Base-by-base conservation (phyloP, 2,329 filamentous ascomycete genomes). In the Penicillium sp. region DNA sequence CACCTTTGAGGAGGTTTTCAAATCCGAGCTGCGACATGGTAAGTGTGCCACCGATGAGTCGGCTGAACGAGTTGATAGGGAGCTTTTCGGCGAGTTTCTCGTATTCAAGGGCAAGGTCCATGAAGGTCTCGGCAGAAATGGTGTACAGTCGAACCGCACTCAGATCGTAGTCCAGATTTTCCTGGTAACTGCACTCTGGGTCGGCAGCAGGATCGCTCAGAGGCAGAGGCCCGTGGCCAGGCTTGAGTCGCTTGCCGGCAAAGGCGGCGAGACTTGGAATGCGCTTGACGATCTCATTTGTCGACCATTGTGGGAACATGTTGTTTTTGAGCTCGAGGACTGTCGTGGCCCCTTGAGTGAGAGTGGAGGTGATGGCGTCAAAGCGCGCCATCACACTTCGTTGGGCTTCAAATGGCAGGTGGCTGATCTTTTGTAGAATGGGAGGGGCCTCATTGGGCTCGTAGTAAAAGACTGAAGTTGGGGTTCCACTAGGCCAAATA, bases 401-500 rank as follows among this genome's bases (percentile, higher is more conserved):
- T n/a, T 58, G 57, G 42, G 62, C 50, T 14, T 43, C 13, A 0
- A 42, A 24, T 2, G 61, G 58, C 21, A 68, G 57, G 4, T 62
- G 34, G 18, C 52, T 36, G 11, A 70, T 42, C 13, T 63, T 59
- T 14, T 61, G 52, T 13, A 67, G 24, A 14, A 63, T 53, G 2
- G 58, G 54, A 7, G 67, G 62, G 31, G 70, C 62, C 16, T 64
- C 39, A 47, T 74, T 59, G 3, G 70, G 58, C 54, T 71, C 70
- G 45, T 75, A 71, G 57, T 72, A 72, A 9, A 74, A 49, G 11
- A 75, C 55, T 0, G 69, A 66, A 6, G 69, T 66, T 6, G 74
- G 61, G 16, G 61, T 60, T 5, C 60, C 56, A 4, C 81, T 77
- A 1, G 90, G 91, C 69, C 81, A 90, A 64, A 91, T 87, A 60